These are phyloP conservation scores for Salix dunnii DNA, from an alignment of 345 rosid species.

Conservation along the genomic window DNA sequence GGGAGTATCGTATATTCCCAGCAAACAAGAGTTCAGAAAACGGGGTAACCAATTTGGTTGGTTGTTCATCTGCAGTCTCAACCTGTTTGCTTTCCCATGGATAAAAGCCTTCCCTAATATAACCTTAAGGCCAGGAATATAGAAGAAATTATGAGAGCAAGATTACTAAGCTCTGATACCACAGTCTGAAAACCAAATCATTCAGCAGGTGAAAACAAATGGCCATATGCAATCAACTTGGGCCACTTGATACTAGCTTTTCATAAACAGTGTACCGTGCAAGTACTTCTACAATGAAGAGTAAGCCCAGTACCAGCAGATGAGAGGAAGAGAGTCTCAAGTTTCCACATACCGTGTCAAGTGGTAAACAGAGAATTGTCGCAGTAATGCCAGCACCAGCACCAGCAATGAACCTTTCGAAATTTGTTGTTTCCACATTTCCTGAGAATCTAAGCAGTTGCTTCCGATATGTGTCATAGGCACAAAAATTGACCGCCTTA, in stretches of 20 bases:
- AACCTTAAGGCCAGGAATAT: too few relatives aligned
- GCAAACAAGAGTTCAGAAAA: too few relatives aligned
- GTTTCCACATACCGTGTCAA: conserved; percentile 54
- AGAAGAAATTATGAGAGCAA: too few relatives aligned
- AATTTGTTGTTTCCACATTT: conserved; percentile 58
- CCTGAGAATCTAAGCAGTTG: conserved; percentile 54
- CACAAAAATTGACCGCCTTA: conserved; percentile 66
- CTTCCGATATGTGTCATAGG: conserved; percentile 70
- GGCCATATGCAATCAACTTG: not conserved
- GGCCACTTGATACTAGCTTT: not conserved
- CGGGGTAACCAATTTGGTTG: too few relatives aligned
- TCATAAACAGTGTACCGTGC: not conserved
- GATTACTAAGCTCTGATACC: not conserved
- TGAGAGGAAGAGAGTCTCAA: not conserved
- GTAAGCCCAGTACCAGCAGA: not conserved
- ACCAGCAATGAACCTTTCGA: conserved; percentile 70
- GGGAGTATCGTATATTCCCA: not conserved
- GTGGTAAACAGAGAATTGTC: conserved; percentile 62
- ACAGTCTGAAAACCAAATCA: not conserved
- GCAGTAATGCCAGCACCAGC: conserved; percentile 82
- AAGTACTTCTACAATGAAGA: not conserved
- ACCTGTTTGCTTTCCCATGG: too few relatives aligned
- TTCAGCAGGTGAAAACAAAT: not conserved
- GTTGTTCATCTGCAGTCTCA: too few relatives aligned
- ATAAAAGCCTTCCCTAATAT: too few relatives aligned